These are phyloP conservation scores for Cotoneaster glaucophyllus DNA, from an alignment of 306 rosid species.

Conservation along the genomic window DNA sequence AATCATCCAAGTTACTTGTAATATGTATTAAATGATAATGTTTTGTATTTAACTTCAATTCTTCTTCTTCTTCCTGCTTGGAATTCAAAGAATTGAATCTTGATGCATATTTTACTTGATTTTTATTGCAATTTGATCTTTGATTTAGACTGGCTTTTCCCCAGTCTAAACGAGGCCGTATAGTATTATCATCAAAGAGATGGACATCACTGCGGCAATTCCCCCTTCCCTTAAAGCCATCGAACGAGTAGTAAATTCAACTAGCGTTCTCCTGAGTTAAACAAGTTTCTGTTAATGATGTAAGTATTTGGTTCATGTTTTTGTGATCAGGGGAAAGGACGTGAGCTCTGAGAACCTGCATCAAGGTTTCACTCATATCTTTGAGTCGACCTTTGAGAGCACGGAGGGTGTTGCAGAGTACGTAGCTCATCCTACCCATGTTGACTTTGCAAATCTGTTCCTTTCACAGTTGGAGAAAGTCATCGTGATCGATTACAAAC, in stretches of 20 bases:
- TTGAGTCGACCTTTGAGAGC: slow-evolving; percentile 83
- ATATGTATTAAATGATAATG: background rate
- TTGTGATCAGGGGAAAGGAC: slow-evolving; percentile 61
- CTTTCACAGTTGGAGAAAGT: slow-evolving; percentile 56
- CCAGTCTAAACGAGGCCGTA: background rate
- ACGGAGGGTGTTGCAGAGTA: slow-evolving; percentile 70
- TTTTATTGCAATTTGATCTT: background rate
- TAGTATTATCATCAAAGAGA: background rate
- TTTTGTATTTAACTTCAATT: background rate
- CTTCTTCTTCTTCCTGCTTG: background rate
- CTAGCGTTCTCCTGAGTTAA: background rate
- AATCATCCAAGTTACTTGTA: background rate
- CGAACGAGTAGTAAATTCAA: background rate
- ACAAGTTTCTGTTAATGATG: background rate
- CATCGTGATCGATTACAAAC: slow-evolving; percentile 57
- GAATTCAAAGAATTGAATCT: background rate
- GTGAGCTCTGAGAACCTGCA: slow-evolving; percentile 69
- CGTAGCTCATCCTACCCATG: slow-evolving; percentile 62
- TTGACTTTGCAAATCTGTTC: slow-evolving; percentile 52
- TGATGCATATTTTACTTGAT: background rate
- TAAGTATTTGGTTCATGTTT: background rate
- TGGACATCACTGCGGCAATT: background rate
- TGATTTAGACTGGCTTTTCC: background rate
- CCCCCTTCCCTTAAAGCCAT: background rate
- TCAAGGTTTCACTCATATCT: slow-evolving; percentile 82